Percentiles rank a stretch among this genome's conserved stretches.
Evolutionary conservation across 768 basidiomycete genomes (phyloP).

Genomic region (Vishniacozyma victoriae): DNA sequence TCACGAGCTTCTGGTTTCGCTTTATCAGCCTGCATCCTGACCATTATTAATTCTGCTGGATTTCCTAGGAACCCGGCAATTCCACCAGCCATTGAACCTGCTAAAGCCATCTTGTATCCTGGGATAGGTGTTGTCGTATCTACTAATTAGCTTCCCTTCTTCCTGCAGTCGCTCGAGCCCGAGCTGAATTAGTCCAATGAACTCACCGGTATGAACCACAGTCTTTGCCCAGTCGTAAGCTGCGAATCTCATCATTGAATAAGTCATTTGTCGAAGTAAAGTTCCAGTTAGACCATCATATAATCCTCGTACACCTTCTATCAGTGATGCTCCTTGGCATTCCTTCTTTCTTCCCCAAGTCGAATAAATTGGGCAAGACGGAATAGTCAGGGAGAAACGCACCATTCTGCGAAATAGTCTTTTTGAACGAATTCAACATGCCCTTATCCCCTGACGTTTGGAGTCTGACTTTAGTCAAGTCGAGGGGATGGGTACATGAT

Average conservation of each 20-base stretch:
- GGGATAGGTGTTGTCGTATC: no score
- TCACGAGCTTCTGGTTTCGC: conserved; percentile 50
- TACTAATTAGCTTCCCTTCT: no score
- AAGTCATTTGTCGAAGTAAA: conserved; percentile 41
- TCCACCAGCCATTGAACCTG: conserved; percentile 82
- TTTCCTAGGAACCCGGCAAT: conserved; percentile 86
- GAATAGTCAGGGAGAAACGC: background rate
- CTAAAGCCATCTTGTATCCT: conserved; percentile 71
- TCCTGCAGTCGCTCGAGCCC: no score
- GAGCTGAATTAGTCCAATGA: no score
- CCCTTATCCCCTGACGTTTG: conserved; percentile 89
- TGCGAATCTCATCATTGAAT: conserved; percentile 38
- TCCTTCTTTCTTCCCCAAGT: no score
- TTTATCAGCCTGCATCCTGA: conserved; percentile 43
- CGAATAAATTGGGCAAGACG: background rate
- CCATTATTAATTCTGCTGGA: conserved; percentile 46
- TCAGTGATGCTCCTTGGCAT: no score
- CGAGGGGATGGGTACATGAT: conserved; percentile 30
- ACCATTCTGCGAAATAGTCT: conserved; percentile 77
- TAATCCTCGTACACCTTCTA: conserved; percentile 49
- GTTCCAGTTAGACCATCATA: conserved; percentile 43
- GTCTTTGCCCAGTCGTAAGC: conserved; percentile 48
- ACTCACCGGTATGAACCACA: conserved; percentile 59
- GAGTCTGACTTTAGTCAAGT: conserved; percentile 72
- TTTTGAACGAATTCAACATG: conserved; percentile 75